phyloP scores from a whole-genome alignment of 257 asterid genomes.

The Solanum boliviense region DNA sequence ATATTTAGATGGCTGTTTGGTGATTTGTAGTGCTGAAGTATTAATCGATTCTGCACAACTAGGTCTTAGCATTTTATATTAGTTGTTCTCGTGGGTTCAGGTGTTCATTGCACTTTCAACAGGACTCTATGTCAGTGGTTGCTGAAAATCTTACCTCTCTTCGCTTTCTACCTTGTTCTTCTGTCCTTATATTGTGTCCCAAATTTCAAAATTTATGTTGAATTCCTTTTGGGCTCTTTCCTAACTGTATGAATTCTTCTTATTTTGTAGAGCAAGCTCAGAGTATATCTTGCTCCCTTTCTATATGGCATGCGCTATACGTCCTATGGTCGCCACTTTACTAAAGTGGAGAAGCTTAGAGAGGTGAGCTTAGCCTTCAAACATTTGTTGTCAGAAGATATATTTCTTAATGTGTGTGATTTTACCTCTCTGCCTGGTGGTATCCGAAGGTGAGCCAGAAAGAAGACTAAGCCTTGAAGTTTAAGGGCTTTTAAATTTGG shows the following conservation, averaged over 20 bases:
- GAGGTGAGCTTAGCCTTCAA: conserved; percentile 39
- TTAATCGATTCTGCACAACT: not conserved
- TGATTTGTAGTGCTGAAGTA: not conserved
- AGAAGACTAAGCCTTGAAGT: not conserved
- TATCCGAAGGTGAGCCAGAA: not conserved
- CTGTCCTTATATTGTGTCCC: not conserved
- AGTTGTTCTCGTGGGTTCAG: not conserved
- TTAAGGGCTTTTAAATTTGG: not conserved
- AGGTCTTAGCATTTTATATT: not conserved
- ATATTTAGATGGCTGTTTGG: not conserved
- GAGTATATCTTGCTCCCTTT: conserved; percentile 73
- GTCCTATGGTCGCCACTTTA: conserved; percentile 93
- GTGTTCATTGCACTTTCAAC: not conserved
- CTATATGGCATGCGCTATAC: conserved; percentile 79
- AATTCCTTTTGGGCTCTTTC: not conserved
- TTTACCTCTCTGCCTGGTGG: not conserved
- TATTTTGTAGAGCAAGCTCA: conserved; percentile 54
- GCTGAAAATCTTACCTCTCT: not conserved
- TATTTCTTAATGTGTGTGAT: not conserved
- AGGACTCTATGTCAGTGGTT: not conserved
- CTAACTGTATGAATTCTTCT: not conserved
- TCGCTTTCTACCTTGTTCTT: not conserved
- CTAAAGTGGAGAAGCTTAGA: conserved; percentile 62
- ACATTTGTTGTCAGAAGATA: not conserved
- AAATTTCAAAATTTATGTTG: not conserved